phyloP scores from a whole-genome alignment of 192 early-diverging fungal genomes.

The Geranomyces michiganensis region DNA sequence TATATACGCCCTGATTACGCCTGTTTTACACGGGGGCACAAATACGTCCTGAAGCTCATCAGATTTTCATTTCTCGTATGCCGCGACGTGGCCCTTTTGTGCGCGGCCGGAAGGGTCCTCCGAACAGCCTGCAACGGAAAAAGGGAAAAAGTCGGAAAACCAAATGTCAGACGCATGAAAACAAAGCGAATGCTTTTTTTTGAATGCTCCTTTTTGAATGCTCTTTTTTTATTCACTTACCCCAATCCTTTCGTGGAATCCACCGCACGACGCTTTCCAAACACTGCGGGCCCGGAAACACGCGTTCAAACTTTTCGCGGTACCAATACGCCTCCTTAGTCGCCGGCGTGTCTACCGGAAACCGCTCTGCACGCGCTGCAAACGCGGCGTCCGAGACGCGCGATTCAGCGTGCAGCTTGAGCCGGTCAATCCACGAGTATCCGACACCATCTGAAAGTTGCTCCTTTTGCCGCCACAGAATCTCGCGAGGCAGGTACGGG shows the following conservation, averaged over 20 bases:
- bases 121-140: slow-evolving; percentile 67
- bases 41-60: too few relatives aligned
- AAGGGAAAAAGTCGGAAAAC: not conserved
- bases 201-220: not conserved
- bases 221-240: slow-evolving; percentile 20
- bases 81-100: slow-evolving; percentile 83
- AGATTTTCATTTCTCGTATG: slow-evolving; percentile 59
- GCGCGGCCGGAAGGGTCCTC: slow-evolving; percentile 98
- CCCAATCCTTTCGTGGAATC: slow-evolving; percentile 98
- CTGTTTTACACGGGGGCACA: too few relatives aligned
- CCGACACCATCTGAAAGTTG: slow-evolving; percentile 99
- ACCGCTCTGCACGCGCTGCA: slow-evolving; percentile 66
- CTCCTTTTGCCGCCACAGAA: slow-evolving; percentile 99
- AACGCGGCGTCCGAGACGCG: slow-evolving; percentile 81
- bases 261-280: slow-evolving; percentile 89
- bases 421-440: slow-evolving; percentile 96
- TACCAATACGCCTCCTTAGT: slow-evolving; percentile 98
- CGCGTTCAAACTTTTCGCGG: slow-evolving; percentile 89
- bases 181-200: not conserved
- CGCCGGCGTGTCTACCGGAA: slow-evolving; percentile 86
- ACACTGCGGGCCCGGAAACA: slow-evolving; percentile 91
- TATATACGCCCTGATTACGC: too few relatives aligned
- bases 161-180: too few relatives aligned
- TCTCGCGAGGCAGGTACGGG: slow-evolving; percentile 85
- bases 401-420: slow-evolving; percentile 73